These are phyloP conservation scores for Penicillium palitans DNA, from an alignment of 2,329 filamentous ascomycete species.

Conservation along the genomic window DNA sequence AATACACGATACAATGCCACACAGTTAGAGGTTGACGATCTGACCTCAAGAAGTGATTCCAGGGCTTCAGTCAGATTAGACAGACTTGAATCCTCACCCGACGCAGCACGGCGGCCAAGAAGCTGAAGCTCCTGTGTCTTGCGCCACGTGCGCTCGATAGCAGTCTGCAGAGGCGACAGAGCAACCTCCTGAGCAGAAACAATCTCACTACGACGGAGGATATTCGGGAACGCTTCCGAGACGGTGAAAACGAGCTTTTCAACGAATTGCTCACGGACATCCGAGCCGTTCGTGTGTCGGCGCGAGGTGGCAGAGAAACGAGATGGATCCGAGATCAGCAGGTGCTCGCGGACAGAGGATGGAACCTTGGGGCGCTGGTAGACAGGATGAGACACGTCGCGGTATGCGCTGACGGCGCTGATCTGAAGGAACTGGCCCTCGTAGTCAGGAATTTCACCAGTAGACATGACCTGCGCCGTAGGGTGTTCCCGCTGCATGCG, in stretches of 20 bases:
- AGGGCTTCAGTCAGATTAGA: constrained; percentile 73
- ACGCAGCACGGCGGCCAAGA: constrained; percentile 71
- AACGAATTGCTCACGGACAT: constrained; percentile 68
- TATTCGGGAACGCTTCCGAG: constrained; percentile 84
- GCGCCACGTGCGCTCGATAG: constrained; percentile 81
- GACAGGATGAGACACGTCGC: constrained; percentile 77
- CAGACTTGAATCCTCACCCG: constrained; percentile 70
- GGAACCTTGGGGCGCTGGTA: constrained; percentile 86
- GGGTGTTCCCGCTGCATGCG: constrained; percentile 91
- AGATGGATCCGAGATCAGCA: constrained; percentile 74
- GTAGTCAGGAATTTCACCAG: constrained; percentile 70
- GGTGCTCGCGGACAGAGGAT: constrained; percentile 80
- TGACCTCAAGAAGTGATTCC: constrained; percentile 73
- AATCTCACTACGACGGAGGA: constrained; percentile 84
- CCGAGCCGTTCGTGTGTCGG: constrained; percentile 67
- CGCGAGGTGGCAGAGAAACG: constrained; percentile 75
- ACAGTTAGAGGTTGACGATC: constrained; percentile 70
- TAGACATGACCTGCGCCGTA: constrained; percentile 74
- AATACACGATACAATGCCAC: constrained; percentile 76
- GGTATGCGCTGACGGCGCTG: constrained; percentile 76
- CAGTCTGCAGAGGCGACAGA: constrained; percentile 78
- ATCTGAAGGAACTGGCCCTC: constrained; percentile 91
- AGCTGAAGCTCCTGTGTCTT: constrained; percentile 83
- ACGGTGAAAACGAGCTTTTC: constrained; percentile 85
- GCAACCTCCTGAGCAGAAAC: constrained; percentile 65